These are phyloP conservation scores for Peterozyma xylosa DNA, from an alignment of 805 yeast genomes.

Conservation along the genomic window DNA sequence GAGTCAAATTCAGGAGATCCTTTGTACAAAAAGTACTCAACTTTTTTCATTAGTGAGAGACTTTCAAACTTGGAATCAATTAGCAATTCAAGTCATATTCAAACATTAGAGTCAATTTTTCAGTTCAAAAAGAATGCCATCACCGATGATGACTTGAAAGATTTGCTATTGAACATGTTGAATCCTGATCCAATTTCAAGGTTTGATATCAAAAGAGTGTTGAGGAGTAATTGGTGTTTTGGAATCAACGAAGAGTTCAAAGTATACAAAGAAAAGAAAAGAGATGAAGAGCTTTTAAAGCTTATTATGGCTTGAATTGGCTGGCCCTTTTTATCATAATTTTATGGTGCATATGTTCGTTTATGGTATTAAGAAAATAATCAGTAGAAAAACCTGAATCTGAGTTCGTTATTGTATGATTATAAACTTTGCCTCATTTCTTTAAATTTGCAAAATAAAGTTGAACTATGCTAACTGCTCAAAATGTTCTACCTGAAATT, in stretches of 20 bases:
- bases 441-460: too few relatives aligned
- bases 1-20: constrained; percentile 23
- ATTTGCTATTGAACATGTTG: constrained; percentile 18
- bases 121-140: not conserved
- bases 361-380: too few relatives aligned
- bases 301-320: not conserved
- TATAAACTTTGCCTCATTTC: too few relatives aligned
- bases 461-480: not conserved
- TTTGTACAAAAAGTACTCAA: constrained; percentile 9
- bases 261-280: constrained; percentile 12
- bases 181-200: constrained; percentile 21
- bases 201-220: constrained; percentile 12
- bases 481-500: constrained; percentile 1
- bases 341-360: too few relatives aligned
- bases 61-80: constrained; percentile 2
- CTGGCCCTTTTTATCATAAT: too few relatives aligned
- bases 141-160: constrained; percentile 8
- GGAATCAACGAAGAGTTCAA: constrained; percentile 13
- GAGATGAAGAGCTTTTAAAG: constrained; percentile 18
- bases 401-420: too few relatives aligned
- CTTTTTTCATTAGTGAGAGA: constrained; percentile 2
- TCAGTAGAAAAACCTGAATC: too few relatives aligned
- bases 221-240: constrained; percentile 23
- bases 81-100: not conserved
- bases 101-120: not conserved